Evolutionary conservation across 1,139 yeast species (phyloP).

Genomic region (Torulaspora globosa): DNA sequence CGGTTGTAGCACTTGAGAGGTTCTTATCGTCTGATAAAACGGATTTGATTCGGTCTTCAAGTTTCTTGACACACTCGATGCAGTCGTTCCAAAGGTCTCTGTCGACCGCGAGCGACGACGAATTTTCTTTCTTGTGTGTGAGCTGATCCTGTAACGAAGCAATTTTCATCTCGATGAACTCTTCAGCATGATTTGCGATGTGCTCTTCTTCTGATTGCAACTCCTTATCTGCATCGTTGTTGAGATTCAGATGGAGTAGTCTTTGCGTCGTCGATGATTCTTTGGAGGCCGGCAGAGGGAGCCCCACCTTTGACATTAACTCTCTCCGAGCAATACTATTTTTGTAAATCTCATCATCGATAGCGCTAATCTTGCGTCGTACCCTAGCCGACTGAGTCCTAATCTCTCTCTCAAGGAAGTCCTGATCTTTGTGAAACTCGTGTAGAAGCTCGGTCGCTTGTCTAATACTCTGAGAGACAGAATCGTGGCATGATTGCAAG

Average conservation of each 20-base stretch:
- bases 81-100: slow-evolving; percentile 28
- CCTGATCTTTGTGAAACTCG: slow-evolving; percentile 25
- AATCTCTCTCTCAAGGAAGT: slow-evolving; percentile 26
- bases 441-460: slow-evolving; percentile 23
- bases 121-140: slow-evolving; percentile 24
- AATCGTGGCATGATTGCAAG: slow-evolving; percentile 18
- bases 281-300: slow-evolving; percentile 15
- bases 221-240: slow-evolving; percentile 4
- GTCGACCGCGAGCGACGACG: slow-evolving; percentile 17
- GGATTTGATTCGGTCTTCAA: slow-evolving; percentile 22
- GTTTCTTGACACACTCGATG: slow-evolving; percentile 16
- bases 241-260: slow-evolving; percentile 10
- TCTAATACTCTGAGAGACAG: slow-evolving; percentile 20
- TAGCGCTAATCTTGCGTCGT: slow-evolving; percentile 14
- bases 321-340: slow-evolving; percentile 16
- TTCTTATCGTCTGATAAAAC: slow-evolving; percentile 11
- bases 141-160: slow-evolving; percentile 24
- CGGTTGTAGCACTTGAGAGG: slow-evolving; percentile 4
- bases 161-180: slow-evolving; percentile 20
- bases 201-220: slow-evolving; percentile 12
- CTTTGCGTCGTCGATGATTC: slow-evolving; percentile 9
- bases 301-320: slow-evolving; percentile 23
- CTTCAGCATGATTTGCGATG: slow-evolving; percentile 19
- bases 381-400: slow-evolving; percentile 14
- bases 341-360: slow-evolving; percentile 17